Evolutionary conservation across 1,284 basidiomycete genomes (phyloP).

Genomic region (Bjerkandera adusta): DNA sequence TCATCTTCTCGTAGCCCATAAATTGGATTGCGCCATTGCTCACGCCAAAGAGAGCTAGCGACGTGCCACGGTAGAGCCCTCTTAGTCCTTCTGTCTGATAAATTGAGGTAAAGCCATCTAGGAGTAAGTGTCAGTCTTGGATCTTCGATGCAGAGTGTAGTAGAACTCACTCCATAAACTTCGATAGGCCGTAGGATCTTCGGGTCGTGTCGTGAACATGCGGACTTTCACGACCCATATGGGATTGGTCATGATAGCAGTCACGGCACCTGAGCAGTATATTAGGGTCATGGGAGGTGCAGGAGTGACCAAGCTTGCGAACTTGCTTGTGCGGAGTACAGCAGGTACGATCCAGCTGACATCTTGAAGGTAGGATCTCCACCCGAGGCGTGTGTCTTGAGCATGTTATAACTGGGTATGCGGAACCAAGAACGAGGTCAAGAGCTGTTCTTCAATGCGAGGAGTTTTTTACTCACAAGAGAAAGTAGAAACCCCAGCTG

Average conservation of each 20-base stretch:
- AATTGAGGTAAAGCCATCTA: conserved; percentile 79
- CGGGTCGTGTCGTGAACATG: conserved; percentile 85
- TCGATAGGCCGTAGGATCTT: conserved; percentile 71
- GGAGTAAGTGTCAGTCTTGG: not conserved
- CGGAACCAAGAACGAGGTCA: conserved; percentile 4
- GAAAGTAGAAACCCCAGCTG: conserved; percentile 97
- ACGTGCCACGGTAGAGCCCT: conserved; percentile 88
- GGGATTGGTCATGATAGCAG: conserved; percentile 95
- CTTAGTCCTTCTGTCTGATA: conserved; percentile 71
- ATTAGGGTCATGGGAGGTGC: conserved; percentile 16
- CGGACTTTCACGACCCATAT: conserved; percentile 99
- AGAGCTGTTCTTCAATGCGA: not conserved
- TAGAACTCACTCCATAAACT: conserved; percentile 71
- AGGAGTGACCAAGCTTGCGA: conserved; percentile 38
- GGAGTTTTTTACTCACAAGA: conserved; percentile 84
- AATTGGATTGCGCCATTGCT: conserved; percentile 97
- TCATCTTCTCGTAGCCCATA: conserved; percentile 96
- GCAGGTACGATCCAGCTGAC: conserved; percentile 79
- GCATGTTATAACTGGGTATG: conserved; percentile 81
- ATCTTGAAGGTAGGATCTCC: conserved; percentile 59
- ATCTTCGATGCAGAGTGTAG: conserved; percentile 11
- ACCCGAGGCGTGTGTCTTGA: conserved; percentile 75
- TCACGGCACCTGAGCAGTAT: conserved; percentile 71
- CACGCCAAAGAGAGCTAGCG: conserved; percentile 90
- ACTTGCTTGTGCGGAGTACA: conserved; percentile 96